Conservation (phyloP, 352 stramenopile genomes). For the Plasmopara halstedii region DNA sequence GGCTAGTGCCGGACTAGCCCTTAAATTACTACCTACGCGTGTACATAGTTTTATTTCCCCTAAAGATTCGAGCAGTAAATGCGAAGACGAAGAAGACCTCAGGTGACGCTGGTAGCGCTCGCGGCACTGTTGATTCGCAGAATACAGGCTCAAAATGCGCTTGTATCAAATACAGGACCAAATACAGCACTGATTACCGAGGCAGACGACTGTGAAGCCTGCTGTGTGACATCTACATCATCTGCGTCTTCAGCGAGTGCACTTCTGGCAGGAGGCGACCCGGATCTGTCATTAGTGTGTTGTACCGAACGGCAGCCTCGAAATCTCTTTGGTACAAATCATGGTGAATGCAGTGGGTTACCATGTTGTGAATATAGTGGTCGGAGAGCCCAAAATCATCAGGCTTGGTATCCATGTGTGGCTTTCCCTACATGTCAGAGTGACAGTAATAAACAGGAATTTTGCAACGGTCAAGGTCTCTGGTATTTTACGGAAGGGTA, state of each 20-base stretch:
- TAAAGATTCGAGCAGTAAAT: conserved; percentile 1
- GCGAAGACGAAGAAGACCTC: conserved; percentile 28
- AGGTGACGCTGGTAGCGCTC: conserved; percentile 17
- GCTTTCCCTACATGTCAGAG: conserved; percentile 70
- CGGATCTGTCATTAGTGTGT: conserved; percentile 37
- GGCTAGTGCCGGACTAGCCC: conserved; percentile 10
- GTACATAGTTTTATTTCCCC: conserved; percentile 8
- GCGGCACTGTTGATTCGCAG: conserved; percentile 1
- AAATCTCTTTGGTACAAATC: conserved; percentile 47
- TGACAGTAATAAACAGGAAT: conserved; percentile 52
- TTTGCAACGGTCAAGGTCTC: conserved; percentile 41
- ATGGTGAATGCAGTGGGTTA: conserved; percentile 67
- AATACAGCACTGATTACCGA: conserved; percentile 9
- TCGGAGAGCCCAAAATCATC: conserved; percentile 53
- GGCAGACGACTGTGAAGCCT: conserved; percentile 56
- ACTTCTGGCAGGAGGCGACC: conserved; percentile 13
- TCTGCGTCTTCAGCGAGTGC: conserved; percentile 6
- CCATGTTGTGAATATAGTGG: conserved; percentile 72
- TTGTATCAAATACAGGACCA: conserved; percentile 2
- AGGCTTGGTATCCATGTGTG: conserved; percentile 78
- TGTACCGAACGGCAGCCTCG: conserved; percentile 34
- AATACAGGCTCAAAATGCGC: conserved; percentile 18
- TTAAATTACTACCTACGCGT: conserved; percentile 1
- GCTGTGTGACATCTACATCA: conserved; percentile 28
- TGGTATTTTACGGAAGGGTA: conserved; percentile 50